These are phyloP conservation scores for Viola pubescens DNA, from an alignment of 441 rosid genomes.

Conservation along the genomic window DNA sequence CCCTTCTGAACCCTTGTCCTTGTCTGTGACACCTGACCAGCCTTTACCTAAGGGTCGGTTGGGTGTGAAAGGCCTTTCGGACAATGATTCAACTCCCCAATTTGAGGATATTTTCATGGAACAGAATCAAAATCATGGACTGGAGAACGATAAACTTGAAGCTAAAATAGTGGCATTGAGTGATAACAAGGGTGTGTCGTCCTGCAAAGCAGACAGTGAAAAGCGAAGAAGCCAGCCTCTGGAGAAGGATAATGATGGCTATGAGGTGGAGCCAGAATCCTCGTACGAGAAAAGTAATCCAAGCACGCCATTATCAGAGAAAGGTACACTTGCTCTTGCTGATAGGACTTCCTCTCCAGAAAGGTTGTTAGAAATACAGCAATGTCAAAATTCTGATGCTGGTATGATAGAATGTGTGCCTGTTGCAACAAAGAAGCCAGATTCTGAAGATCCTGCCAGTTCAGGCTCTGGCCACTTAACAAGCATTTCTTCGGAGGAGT, in stretches of 20 bases:
- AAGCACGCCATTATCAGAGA: conserved; percentile 15
- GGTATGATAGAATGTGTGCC: conserved; percentile 13
- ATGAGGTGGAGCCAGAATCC: conserved; percentile 13
- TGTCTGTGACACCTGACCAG: conserved; percentile 21
- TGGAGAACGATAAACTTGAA: background rate
- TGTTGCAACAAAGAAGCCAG: conserved; percentile 13
- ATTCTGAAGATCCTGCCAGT: conserved; percentile 18
- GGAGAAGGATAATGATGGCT: conserved; percentile 12
- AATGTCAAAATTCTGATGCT: conserved; percentile 21
- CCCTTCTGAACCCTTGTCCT: conserved; percentile 27
- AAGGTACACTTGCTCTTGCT: conserved; percentile 8
- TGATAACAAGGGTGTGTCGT: conserved; percentile 12
- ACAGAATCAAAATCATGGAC: conserved; percentile 19
- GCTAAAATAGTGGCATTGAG: conserved; percentile 3
- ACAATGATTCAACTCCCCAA: conserved; percentile 18
- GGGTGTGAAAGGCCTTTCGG: conserved; percentile 22
- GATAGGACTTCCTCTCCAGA: conserved; percentile 13
- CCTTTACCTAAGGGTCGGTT: conserved; percentile 24
- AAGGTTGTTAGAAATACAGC: conserved; percentile 12
- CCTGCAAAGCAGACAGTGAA: conserved; percentile 18
- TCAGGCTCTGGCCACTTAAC: conserved; percentile 13
- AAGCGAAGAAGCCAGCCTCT: conserved; percentile 17
- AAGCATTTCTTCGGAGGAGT: conserved; percentile 32
- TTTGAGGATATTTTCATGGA: conserved; percentile 21
- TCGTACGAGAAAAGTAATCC: conserved; percentile 16